Conservation (phyloP, 2,329 filamentous ascomycete species). For the Alternaria sp. region DNA sequence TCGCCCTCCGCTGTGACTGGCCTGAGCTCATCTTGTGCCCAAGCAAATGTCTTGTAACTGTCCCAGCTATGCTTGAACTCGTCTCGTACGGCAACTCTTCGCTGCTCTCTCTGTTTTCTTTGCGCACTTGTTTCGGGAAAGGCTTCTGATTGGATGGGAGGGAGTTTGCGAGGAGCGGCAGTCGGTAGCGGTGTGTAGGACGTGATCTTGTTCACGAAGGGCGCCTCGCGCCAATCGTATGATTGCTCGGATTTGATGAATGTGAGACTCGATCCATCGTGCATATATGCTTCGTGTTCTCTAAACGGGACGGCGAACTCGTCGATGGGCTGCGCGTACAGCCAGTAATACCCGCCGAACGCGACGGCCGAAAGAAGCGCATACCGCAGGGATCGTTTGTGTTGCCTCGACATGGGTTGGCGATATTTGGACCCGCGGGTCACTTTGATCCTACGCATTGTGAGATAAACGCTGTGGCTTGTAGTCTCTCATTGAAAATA, state of each 20-base stretch:
- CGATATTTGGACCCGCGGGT: conserved; percentile 31
- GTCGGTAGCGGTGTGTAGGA: conserved; percentile 51
- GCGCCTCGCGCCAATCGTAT: conserved; percentile 55
- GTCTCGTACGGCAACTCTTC: conserved; percentile 51
- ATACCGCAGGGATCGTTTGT: conserved; percentile 41
- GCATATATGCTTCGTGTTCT: conserved; percentile 46
- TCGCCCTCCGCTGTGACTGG: conserved; percentile 52
- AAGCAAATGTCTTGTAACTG: conserved; percentile 56
- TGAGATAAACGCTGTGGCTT: conserved; percentile 14
- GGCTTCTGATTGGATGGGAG: conserved; percentile 54
- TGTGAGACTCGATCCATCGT: conserved; percentile 29
- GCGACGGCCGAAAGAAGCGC: conserved; percentile 34
- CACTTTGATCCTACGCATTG: conserved; percentile 45
- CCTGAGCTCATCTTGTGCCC: conserved; percentile 58
- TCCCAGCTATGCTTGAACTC: conserved; percentile 56
- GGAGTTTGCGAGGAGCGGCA: conserved; percentile 49
- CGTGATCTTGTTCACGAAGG: conserved; percentile 51
- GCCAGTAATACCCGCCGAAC: conserved; percentile 43
- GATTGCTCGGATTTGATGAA: conserved; percentile 33
- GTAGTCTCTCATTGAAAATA: conserved; percentile 14
- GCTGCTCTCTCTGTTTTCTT: conserved; percentile 40
- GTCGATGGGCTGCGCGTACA: conserved; percentile 40
- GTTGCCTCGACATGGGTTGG: conserved; percentile 44
- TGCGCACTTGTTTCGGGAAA: conserved; percentile 44
- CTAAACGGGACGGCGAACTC: conserved; percentile 40